Evolutionary conservation across 1,284 basidiomycete genomes (phyloP), one percentile per base, ranked within the genome.

Genomic region (Tilletia setariae): DNA sequence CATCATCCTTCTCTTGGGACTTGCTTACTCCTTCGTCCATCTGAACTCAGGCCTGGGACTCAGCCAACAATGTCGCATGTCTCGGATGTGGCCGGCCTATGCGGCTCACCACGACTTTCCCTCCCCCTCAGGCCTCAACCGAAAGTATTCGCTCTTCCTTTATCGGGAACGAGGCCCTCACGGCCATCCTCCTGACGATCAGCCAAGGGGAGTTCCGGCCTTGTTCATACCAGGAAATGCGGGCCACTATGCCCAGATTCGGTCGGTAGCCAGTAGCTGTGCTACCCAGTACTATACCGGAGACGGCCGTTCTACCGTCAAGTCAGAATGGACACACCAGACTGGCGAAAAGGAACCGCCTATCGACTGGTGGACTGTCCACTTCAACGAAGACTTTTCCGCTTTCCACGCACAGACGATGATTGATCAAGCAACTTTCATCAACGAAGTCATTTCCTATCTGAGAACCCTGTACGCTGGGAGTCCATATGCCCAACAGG

Each of bases 141-240:
- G 82, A 23, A 87, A 92, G 68, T 98, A 98, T 82, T 88, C 88
- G 1, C 86, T 98, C 30, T 93, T 89, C 85, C 85, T 98, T 32
- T 99, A 99, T 82, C 88, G 94, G 28, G 96, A 99, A 83, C 89
- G 89, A 1, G 23, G 46, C n/a, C 42, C 68, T 49, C 28, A 46
- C 63, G 40, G 63, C 67, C 51, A 65, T 64, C 40, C 76, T 35
- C 4, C 67, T 66, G 70, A 64, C 16, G 70, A 72, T 15, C 59
- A 69, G 32, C 70, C 72, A 0, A 66, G 62, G 0, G 74, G 76
- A 1, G 69, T 69, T 21, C 95, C 96, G 6, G 92, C 95, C 11
- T 86, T 99, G 32, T 99, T 98, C 84, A 90, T 98, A 23, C 96
- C 96, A 0, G 96, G 96, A 1, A 98, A 98, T 79, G 94, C 96